These are phyloP conservation scores for Cicer judaicum DNA, from an alignment of 306 rosid genomes.

Conservation along the genomic window DNA sequence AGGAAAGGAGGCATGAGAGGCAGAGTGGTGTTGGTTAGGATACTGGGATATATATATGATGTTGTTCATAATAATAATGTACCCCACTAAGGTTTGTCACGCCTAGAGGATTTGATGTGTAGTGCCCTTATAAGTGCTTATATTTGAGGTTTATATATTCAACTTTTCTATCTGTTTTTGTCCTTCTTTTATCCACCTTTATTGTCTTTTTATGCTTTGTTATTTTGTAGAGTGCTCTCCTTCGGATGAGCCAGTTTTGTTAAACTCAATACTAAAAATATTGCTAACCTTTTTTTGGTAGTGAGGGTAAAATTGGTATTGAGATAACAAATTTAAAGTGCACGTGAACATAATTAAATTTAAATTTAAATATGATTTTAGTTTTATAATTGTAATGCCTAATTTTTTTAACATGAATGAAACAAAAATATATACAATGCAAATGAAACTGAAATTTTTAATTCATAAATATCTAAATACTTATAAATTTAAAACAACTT, in stretches of 20 bases:
- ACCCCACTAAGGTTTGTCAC: slow-evolving; percentile 85
- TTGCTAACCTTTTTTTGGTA: background rate
- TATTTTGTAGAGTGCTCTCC: background rate
- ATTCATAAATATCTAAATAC: no score
- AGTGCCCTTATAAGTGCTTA: slow-evolving; percentile 61
- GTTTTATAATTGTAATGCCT: no score
- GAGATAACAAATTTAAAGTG: slow-evolving; percentile 22
- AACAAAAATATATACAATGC: no score
- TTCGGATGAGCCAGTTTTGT: background rate
- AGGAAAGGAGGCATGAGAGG: background rate
- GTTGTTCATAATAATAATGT: slow-evolving; percentile 69
- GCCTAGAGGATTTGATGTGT: slow-evolving; percentile 54
- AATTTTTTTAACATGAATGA: no score
- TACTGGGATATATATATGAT: slow-evolving; percentile 21
- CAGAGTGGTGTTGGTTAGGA: slow-evolving; percentile 46
- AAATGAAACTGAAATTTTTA: no score
- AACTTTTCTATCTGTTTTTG: slow-evolving; percentile 32
- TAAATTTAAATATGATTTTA: no score
- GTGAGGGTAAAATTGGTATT: slow-evolving; percentile 13
- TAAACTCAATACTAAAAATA: no score
- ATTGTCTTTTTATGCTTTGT: slow-evolving; percentile 34
- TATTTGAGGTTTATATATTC: slow-evolving; percentile 48
- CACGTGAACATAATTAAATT: slow-evolving; percentile 43
- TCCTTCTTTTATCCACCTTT: background rate
- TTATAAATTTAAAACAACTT: no score